Evolutionary conservation across 805 yeast genomes (phyloP), one percentile per base, ranked within the genome.

Genomic region (Candida nemodendra): DNA sequence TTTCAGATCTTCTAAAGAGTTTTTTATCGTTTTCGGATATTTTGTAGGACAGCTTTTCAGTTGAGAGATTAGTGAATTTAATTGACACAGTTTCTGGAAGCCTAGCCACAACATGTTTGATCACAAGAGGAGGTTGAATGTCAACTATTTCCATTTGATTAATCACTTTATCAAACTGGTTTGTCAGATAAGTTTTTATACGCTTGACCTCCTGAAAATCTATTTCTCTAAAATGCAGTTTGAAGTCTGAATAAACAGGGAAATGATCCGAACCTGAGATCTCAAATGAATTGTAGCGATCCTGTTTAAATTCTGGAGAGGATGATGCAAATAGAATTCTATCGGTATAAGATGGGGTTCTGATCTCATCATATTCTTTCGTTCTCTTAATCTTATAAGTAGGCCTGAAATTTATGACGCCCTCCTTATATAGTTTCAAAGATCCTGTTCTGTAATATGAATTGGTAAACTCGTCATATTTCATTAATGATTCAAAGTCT

Each of bases 301-400:
- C 21, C 21, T 50, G 56, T 13, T 26, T 43, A 22, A 48, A 33
- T 16, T 33, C 24, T 14, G 44, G 31, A 5, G 44, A 50, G 3
- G 59, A 57, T 1, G 69, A 56, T n/a, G n/a, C n/a, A 51, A 61
- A 69, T 15, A 78, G 50, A 3, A 79, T 67, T 22, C 85, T 64
- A 44, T 79, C 85, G 0, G 84, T 78, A 51, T 78, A 79, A 1
- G 82, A 74, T 0, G 85, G 84, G 5, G 62, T 56, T 32, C 84
- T 60, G 14, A 51, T 57, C 4, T 48, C 30, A 34, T 66, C 66
- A 56, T 27, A 57, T 53, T 18, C 47, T 47, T 27, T 51, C 43
- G 23, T 36, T 31, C 22, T 48, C 36, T 31, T 45, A 14, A 70
- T 59, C 48, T 77, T 78, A 51, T 73, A 79, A 2, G 83, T 76